Evolutionary conservation across 2,329 filamentous ascomycete species (phyloP).

Genomic region (Microdochium nivale): DNA sequence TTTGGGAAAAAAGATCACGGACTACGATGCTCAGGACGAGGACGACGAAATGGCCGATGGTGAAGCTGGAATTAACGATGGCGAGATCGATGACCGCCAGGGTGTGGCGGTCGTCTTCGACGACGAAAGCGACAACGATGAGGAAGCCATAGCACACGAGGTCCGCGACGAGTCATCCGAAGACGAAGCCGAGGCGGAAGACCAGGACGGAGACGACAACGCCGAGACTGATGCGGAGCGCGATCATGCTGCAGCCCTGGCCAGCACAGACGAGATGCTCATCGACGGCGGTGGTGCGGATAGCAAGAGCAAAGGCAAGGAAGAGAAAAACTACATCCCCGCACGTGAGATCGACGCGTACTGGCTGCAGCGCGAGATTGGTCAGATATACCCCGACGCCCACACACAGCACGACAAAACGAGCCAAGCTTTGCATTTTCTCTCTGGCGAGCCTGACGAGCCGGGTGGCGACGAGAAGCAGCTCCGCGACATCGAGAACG

Average conservation of each 20-base stretch:
- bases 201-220: constrained; percentile 43
- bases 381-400: constrained; percentile 78
- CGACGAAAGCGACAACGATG: constrained; percentile 80
- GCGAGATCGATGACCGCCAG: constrained; percentile 85
- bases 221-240: constrained; percentile 34
- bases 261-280: constrained; percentile 69
- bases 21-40: constrained; percentile 94
- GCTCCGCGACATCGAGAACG: constrained; percentile 91
- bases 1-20: constrained; percentile 95
- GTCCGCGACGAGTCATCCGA: constrained; percentile 83
- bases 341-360: constrained; percentile 93
- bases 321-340: constrained; percentile 57
- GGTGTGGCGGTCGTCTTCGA: constrained; percentile 98
- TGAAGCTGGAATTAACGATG: constrained; percentile 54
- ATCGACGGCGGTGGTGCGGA: constrained; percentile 59
- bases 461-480: constrained; percentile 71
- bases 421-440: constrained; percentile 69
- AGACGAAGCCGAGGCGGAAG: constrained; percentile 61
- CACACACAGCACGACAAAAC: constrained; percentile 94
- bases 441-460: constrained; percentile 66
- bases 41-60: constrained; percentile 78
- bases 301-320: constrained; percentile 35
- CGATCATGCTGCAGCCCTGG: constrained; percentile 39
- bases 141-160: constrained; percentile 69
- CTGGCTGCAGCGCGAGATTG: constrained; percentile 92